Percentiles rank a stretch among this genome's conserved stretches.
Conservation (phyloP, 208 protist species). For the Crithidia bombi region DNA sequence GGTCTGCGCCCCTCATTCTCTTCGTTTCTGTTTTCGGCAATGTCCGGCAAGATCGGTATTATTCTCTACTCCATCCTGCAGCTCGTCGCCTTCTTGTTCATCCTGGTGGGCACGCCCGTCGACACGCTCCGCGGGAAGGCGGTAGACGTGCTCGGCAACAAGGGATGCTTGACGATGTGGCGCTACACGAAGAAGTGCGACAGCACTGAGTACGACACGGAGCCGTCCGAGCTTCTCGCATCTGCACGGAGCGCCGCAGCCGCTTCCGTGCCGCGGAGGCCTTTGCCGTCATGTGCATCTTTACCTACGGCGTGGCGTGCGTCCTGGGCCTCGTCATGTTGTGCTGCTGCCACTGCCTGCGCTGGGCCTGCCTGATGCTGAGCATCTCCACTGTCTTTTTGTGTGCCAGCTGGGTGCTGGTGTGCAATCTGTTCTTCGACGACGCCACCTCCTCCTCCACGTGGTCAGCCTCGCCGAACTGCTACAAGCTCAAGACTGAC, state of each 20-base stretch:
- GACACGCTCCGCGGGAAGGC: slow-evolving; percentile 50
- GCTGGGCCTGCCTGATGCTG: slow-evolving; percentile 38
- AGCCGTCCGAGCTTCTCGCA: slow-evolving; percentile 22
- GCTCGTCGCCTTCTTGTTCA: slow-evolving; percentile 46
- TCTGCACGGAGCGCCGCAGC: slow-evolving; percentile 28
- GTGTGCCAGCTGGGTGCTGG: slow-evolving; percentile 39
- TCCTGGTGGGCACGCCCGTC: slow-evolving; percentile 58
- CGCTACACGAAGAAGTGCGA: slow-evolving; percentile 46
- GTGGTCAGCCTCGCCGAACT: slow-evolving; percentile 1
- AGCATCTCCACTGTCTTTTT: slow-evolving; percentile 29
- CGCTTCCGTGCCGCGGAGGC: slow-evolving; percentile 50
- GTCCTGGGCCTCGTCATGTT: slow-evolving; percentile 30
- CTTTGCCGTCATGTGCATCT: slow-evolving; percentile 46
- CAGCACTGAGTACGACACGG: slow-evolving; percentile 22
- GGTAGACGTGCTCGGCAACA: neutral
- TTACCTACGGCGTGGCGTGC: slow-evolving; percentile 12
- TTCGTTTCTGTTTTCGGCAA: too few species aligned
- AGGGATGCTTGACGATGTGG: slow-evolving; percentile 56
- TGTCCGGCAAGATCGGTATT: slow-evolving; percentile 34
- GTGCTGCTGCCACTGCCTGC: slow-evolving; percentile 51
- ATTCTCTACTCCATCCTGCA: slow-evolving; percentile 49
- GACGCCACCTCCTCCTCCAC: neutral
- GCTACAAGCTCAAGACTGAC: neutral
- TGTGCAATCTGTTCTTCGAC: slow-evolving; percentile 35
- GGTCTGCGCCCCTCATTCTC: too few species aligned